These are phyloP conservation scores for Phytophthora pini DNA, from an alignment of 352 stramenopile genomes.

Conservation along the genomic window DNA sequence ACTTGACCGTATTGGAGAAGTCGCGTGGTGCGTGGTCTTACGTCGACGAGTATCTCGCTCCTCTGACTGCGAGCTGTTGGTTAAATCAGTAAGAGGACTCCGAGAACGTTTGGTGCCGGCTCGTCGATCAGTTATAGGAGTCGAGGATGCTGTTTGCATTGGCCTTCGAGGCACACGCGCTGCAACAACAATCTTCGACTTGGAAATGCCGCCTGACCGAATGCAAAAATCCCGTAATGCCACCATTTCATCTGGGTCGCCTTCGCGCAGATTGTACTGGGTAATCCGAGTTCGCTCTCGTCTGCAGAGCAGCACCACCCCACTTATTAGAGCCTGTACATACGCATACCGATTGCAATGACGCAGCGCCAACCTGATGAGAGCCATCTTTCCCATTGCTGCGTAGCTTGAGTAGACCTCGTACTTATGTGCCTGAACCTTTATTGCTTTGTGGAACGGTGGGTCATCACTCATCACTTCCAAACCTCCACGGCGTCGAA, in stretches of 20 bases:
- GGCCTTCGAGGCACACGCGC: conserved; percentile 28
- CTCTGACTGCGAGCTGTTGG: conserved; percentile 37
- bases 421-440: conserved; percentile 51
- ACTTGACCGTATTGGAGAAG: conserved; percentile 5
- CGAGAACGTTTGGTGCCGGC: conserved; percentile 35
- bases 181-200: conserved; percentile 32
- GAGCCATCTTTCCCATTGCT: conserved; percentile 62
- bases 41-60: conserved; percentile 5
- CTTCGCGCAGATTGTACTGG: conserved; percentile 73
- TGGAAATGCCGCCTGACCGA: conserved; percentile 50
- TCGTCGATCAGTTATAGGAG: conserved; percentile 17
- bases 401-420: conserved; percentile 80
- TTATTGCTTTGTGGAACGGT: conserved; percentile 59
- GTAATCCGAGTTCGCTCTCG: conserved; percentile 53
- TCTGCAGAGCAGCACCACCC: conserved; percentile 20
- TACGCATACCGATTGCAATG: not conserved
- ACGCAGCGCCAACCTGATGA: conserved; percentile 55
- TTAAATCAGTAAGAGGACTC: conserved; percentile 33
- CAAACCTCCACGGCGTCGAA: conserved; percentile 59
- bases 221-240: conserved; percentile 61
- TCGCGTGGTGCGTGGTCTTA: conserved; percentile 15
- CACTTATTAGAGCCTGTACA: not conserved
- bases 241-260: conserved; percentile 46
- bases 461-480: conserved; percentile 61
- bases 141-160: conserved; percentile 1